Evolutionary conservation across 2,329 filamentous ascomycete genomes (phyloP).

Genomic region (Phialophora expanda): DNA sequence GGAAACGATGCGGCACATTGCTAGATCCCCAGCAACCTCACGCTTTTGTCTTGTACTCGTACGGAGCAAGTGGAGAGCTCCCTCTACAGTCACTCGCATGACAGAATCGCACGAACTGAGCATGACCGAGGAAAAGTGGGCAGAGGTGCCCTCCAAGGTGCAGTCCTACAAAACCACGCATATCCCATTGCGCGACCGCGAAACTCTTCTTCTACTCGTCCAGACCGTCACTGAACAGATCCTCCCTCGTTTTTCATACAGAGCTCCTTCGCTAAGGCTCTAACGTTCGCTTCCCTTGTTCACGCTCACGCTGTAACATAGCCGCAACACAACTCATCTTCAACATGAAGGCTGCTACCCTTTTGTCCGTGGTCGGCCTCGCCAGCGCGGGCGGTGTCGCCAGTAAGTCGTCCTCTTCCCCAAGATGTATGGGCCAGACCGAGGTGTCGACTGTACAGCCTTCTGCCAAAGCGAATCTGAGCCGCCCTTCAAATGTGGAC

Average conservation of each 20-base stretch:
- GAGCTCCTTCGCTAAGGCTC: constrained; percentile 58
- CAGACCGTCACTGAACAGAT: constrained; percentile 17
- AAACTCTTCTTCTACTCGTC: constrained; percentile 23
- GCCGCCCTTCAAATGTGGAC: neutral
- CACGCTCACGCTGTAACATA: constrained; percentile 9
- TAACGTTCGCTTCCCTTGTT: constrained; percentile 41
- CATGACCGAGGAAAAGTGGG: constrained; percentile 5
- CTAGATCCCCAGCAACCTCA: constrained; percentile 19
- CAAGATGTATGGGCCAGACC: neutral
- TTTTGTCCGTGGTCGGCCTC: constrained; percentile 40
- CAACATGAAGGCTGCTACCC: constrained; percentile 37
- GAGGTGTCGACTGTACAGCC: neutral
- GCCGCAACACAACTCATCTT: constrained; percentile 3
- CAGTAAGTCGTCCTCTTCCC: neutral
- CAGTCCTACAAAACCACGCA: constrained; percentile 25
- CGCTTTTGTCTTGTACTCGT: neutral
- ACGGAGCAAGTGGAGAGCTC: neutral
- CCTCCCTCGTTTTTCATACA: constrained; percentile 37
- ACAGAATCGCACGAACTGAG: neutral
- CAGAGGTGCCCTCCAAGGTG: neutral
- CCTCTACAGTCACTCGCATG: constrained; percentile 12
- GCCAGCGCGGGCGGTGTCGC: constrained; percentile 32
- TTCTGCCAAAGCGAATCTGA: neutral
- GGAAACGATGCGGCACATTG: constrained; percentile 12
- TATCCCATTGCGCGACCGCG: constrained; percentile 11